Conservation (phyloP, 2,329 filamentous ascomycete species). For the Dothistroma septosporum region DNA sequence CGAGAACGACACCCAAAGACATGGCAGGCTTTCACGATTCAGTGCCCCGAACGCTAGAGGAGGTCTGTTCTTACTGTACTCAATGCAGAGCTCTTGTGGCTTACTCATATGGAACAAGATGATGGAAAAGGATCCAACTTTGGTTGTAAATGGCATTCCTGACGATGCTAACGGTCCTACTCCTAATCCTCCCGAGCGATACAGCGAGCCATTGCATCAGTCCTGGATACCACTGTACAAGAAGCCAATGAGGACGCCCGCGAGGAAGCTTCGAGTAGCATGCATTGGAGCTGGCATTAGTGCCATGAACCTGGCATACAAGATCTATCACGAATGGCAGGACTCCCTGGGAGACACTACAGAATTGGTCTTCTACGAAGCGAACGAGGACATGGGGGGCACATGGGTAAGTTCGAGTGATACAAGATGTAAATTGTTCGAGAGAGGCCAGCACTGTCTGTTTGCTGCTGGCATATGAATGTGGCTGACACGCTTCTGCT, state of each 20-base stretch:
- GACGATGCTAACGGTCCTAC: constrained; percentile 25
- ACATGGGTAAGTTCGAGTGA: constrained; percentile 25
- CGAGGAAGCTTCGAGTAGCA: constrained; percentile 27
- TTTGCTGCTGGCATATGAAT: no score
- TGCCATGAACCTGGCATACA: constrained; percentile 40
- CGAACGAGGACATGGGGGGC: constrained; percentile 39
- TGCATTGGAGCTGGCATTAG: constrained; percentile 36
- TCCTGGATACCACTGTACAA: constrained; percentile 35
- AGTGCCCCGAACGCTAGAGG: background rate
- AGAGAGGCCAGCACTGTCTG: no score
- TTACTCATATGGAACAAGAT: constrained; percentile 15
- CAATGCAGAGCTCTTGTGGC: background rate
- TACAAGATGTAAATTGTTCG: no score
- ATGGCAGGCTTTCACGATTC: constrained; percentile 2
- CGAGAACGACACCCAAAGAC: background rate
- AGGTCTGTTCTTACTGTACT: background rate
- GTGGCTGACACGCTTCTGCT: no score
- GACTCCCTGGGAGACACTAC: constrained; percentile 30
- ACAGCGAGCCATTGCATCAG: constrained; percentile 26
- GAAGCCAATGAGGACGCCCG: constrained; percentile 31
- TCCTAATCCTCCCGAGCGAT: constrained; percentile 25
- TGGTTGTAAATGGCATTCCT: constrained; percentile 15
- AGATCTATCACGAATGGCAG: constrained; percentile 39
- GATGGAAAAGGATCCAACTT: constrained; percentile 24
- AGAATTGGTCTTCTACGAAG: constrained; percentile 43